phyloP scores from a whole-genome alignment of 768 basidiomycete species.

The Termitomyces bulborhizus region DNA sequence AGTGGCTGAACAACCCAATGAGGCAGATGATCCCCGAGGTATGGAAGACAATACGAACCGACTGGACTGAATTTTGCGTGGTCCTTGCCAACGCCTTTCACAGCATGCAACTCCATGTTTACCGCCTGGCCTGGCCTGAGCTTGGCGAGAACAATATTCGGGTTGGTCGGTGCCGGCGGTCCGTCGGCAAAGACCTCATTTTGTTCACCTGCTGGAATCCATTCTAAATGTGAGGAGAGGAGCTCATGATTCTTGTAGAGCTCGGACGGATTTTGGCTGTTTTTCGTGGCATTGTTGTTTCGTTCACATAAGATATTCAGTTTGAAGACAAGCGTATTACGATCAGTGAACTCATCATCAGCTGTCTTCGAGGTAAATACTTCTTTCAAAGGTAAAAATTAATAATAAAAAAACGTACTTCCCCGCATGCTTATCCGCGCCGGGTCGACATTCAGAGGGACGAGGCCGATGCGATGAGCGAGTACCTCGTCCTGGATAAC shows the following conservation, averaged over 20 bases:
- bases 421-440: conserved; percentile 54
- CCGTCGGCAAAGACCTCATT: conserved; percentile 43
- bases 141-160: conserved; percentile 86
- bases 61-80: conserved; percentile 98
- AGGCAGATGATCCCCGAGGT: not conserved
- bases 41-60: conserved; percentile 39
- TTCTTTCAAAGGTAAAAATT: not conserved
- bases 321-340: conserved; percentile 87
- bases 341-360: conserved; percentile 67
- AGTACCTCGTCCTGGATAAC: conserved; percentile 94
- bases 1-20: conserved; percentile 53
- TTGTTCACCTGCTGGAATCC: conserved; percentile 85
- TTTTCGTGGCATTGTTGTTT: conserved; percentile 47
- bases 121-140: conserved; percentile 87
- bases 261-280: conserved; percentile 46
- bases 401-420: conserved; percentile 15
- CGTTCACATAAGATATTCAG: conserved; percentile 65
- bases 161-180: conserved; percentile 63
- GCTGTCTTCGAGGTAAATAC: conserved; percentile 9
- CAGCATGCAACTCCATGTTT: conserved; percentile 80
- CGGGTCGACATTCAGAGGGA: conserved; percentile 88
- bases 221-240: conserved; percentile 59
- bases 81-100: conserved; percentile 90
- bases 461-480: conserved; percentile 84
- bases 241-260: conserved; percentile 72